These are phyloP conservation scores for Fusarium veterinarium DNA, from an alignment of 2,329 filamentous ascomycete genomes.

Conservation along the genomic window DNA sequence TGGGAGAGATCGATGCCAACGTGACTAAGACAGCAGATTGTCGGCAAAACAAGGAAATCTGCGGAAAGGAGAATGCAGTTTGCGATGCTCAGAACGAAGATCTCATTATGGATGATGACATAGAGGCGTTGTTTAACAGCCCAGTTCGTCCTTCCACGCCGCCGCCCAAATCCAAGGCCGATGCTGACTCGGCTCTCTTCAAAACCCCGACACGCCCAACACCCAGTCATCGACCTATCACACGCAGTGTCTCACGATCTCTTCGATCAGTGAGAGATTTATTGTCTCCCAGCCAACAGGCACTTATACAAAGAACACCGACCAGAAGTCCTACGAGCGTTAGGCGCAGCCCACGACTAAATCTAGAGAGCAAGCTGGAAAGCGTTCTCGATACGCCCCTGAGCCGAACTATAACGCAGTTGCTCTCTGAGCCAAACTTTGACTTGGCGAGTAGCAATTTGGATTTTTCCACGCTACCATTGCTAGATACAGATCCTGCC, in stretches of 20 bases:
- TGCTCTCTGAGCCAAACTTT: conserved; percentile 69
- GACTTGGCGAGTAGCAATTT: conserved; percentile 56
- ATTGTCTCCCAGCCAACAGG: conserved; percentile 57
- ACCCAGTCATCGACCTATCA: conserved; percentile 70
- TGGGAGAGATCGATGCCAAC: conserved; percentile 69
- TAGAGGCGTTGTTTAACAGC: conserved; percentile 76
- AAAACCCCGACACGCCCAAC: conserved; percentile 74
- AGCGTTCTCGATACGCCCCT: conserved; percentile 65
- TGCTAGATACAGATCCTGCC: conserved; percentile 52
- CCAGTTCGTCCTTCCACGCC: conserved; percentile 63
- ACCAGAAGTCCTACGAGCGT: conserved; percentile 53
- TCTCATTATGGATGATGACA: conserved; percentile 59
- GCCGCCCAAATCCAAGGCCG: conserved; percentile 58
- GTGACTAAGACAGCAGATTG: conserved; percentile 58
- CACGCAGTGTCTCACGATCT: conserved; percentile 69
- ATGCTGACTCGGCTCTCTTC: conserved; percentile 58
- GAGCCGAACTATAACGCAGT: conserved; percentile 70
- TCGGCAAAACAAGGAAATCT: conserved; percentile 50
- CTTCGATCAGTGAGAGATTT: conserved; percentile 60
- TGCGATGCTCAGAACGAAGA: conserved; percentile 54
- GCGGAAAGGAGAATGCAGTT: conserved; percentile 60
- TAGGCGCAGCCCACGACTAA: conserved; percentile 58
- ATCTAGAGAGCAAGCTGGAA: conserved; percentile 54
- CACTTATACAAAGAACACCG: conserved; percentile 61
- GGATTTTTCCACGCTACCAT: conserved; percentile 55